Percentiles rank a stretch among this genome's conserved stretches.
Evolutionary conservation across 2,329 filamentous ascomycete genomes (phyloP).

Genomic region (Botrytis sinoallii): DNA sequence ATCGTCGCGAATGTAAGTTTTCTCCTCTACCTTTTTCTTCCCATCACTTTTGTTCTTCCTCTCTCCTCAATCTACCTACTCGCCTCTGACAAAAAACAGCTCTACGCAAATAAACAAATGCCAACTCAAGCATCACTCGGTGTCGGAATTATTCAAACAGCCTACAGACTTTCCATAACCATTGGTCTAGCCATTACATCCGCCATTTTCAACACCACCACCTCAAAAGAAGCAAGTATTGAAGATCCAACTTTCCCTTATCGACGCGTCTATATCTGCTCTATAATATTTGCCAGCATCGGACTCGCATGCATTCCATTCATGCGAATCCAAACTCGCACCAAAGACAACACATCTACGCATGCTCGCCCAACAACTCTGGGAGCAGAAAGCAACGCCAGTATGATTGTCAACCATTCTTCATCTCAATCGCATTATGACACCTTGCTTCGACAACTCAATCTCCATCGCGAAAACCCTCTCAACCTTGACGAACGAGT

Average conservation of each 20-base stretch:
- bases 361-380: neutral
- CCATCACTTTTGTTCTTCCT: neutral
- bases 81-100: slow-evolving; percentile 41
- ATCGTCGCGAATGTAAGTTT: slow-evolving; percentile 62
- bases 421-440: neutral
- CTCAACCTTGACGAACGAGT: neutral
- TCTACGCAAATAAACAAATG: slow-evolving; percentile 67
- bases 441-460: neutral
- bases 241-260: slow-evolving; percentile 50
- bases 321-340: slow-evolving; percentile 46
- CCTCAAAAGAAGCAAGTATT: neutral
- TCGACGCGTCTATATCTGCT: slow-evolving; percentile 50
- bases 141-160: slow-evolving; percentile 66
- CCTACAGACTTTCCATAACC: slow-evolving; percentile 47
- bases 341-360: neutral
- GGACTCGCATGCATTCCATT: slow-evolving; percentile 50
- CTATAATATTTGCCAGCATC: slow-evolving; percentile 43
- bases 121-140: slow-evolving; percentile 60
- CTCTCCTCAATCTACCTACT: rapidly evolving
- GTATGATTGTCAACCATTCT: neutral
- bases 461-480: neutral
- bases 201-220: slow-evolving; percentile 46
- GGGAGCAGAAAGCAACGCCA: neutral
- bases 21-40: neutral
- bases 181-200: slow-evolving; percentile 61